These are phyloP conservation scores for Phaeosphaeriaceae sp. DNA, from an alignment of 2,329 filamentous ascomycete species.

Conservation along the genomic window DNA sequence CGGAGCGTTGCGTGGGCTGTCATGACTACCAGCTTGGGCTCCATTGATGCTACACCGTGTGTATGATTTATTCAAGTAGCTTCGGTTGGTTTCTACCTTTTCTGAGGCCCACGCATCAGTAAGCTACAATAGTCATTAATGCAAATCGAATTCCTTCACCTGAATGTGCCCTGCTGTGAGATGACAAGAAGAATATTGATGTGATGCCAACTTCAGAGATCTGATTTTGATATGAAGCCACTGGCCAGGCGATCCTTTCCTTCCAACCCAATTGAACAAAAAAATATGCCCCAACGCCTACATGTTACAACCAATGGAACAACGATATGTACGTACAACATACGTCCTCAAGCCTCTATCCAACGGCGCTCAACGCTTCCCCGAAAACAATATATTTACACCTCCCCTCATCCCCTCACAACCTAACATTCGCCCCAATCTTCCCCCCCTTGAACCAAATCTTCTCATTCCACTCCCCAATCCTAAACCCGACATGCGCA, in stretches of 20 bases:
- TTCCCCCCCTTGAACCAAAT: slow-evolving; percentile 59
- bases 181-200: not conserved
- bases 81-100: not conserved
- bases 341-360: not conserved
- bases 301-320: not conserved
- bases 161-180: not conserved
- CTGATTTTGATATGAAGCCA: too few species aligned
- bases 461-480: slow-evolving; percentile 76
- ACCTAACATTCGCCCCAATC: slow-evolving; percentile 56
- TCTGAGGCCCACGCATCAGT: not conserved
- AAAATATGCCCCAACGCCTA: too few species aligned
- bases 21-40: not conserved
- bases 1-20: not conserved
- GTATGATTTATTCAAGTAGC: not conserved
- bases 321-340: not conserved
- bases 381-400: not conserved
- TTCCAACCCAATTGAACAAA: too few species aligned
- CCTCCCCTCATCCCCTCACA: slow-evolving; percentile 31
- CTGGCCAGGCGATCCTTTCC: too few species aligned
- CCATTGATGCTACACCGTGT: not conserved
- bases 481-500: slow-evolving; percentile 75
- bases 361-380: too few species aligned
- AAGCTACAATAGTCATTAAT: not conserved
- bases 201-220: not conserved
- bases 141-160: not conserved